Base-by-base conservation (phyloP, 129 eudicot species). In the Flaveria linearis region DNA sequence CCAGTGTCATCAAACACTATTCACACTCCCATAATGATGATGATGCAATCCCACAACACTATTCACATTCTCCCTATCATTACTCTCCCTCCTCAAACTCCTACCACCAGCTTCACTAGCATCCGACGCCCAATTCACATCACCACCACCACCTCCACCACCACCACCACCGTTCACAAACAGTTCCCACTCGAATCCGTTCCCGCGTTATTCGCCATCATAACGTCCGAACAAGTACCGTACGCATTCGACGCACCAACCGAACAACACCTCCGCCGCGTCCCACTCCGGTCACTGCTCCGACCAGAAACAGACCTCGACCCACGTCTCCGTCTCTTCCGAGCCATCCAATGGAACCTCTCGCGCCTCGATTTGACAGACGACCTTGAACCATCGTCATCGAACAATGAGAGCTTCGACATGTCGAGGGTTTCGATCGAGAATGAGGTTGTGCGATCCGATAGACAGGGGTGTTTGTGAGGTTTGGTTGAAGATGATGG, bases 131-230 rank as follows among this genome's bases (percentile, higher is more conserved):
- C 98, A 90, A 85, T 87, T 87, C 49, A 81, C 85, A 56, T 93
- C 92, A 69, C 90, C 91, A 1, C 65, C 77, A 28, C 30, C 49
- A 81, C 85, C 91, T 1, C 65, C 77, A 36, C 39, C 5, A 33
- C 5, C 39, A 4, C 62, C 90, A 63, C 85, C 88, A 20, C 76
- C 83, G 53, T 77, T 87, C 28, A 86, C 85, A 88, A 93, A 93
- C 87, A 90, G 42, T 84, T 93, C 98, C 65, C 98, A 67, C 96
- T 93, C 45, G 98, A 90, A 86, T 93, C 98, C 47, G 98, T 93
- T 15, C 95, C 98, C 0, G 81, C 88, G 17, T 79, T 79, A 63
- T 71, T 79, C 47, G 88, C 88, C 89, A 90, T 86, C 82, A 85
- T 85, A 52, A 90, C 85, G 81, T 93, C 98, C 10, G 98, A 93